These are phyloP conservation scores for Kwoniella sp. DNA, from an alignment of 768 basidiomycete species.

Conservation along the genomic window DNA sequence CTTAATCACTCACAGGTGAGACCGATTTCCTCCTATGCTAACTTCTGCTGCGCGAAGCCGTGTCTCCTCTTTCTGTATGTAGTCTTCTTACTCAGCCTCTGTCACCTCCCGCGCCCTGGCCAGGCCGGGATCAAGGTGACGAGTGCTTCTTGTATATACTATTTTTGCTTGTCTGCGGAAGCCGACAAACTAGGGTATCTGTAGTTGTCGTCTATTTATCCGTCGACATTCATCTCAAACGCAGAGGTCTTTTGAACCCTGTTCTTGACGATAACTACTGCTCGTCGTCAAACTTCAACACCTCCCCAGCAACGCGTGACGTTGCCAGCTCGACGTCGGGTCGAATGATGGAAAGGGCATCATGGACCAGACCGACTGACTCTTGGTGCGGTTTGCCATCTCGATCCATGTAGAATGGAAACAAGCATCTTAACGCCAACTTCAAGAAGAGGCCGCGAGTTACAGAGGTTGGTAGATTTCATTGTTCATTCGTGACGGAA, in stretches of 20 bases:
- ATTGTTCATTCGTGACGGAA: too few species aligned
- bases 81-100: constrained; percentile 27
- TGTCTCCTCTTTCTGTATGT: constrained; percentile 16
- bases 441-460: constrained; percentile 98
- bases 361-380: constrained; percentile 18
- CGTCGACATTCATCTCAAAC: too few species aligned
- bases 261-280: background rate
- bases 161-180: constrained; percentile 15
- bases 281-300: background rate
- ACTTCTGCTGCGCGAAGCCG: background rate
- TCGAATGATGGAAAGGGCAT: too few species aligned
- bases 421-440: constrained; percentile 87
- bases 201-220: too few species aligned
- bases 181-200: constrained; percentile 4
- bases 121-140: constrained; percentile 46
- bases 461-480: constrained; percentile 78
- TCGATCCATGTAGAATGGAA: constrained; percentile 66
- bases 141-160: constrained; percentile 22
- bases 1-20: constrained; percentile 43
- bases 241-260: too few species aligned
- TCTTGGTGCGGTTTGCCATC: background rate
- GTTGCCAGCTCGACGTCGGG: too few species aligned
- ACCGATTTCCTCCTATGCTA: constrained; percentile 7
- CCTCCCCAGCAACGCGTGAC: too few species aligned
- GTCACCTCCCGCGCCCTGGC: constrained; percentile 46